phyloP scores from a whole-genome alignment of 805 yeast genomes.

The Saturnispora zaruensis region DNA sequence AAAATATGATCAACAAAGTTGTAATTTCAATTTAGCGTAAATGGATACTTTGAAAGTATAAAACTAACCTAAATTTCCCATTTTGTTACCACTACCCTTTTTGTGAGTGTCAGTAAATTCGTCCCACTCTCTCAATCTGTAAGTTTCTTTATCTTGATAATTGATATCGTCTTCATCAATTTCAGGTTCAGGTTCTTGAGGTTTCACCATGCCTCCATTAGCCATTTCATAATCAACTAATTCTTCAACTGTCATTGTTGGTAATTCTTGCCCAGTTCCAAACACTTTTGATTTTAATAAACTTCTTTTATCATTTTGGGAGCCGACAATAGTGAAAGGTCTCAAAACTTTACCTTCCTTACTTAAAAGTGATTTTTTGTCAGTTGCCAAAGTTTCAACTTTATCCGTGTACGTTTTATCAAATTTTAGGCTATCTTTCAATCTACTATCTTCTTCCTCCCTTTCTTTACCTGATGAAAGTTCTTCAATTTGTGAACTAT shows the following conservation, averaged over 20 bases:
- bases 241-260: slow-evolving; percentile 93
- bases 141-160: slow-evolving; percentile 54
- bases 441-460: slow-evolving; percentile 8
- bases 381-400: slow-evolving; percentile 34
- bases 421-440: slow-evolving; percentile 13
- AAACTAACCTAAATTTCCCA: slow-evolving; percentile 45
- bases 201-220: slow-evolving; percentile 66
- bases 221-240: slow-evolving; percentile 77
- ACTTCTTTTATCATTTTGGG: slow-evolving; percentile 33
- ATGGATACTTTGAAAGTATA: too few relatives aligned
- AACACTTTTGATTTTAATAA: slow-evolving; percentile 54
- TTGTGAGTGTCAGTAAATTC: slow-evolving; percentile 82
- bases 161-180: slow-evolving; percentile 57
- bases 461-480: slow-evolving; percentile 6
- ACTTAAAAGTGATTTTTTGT: slow-evolving; percentile 40
- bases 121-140: slow-evolving; percentile 83
- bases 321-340: slow-evolving; percentile 71
- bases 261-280: slow-evolving; percentile 88
- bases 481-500: slow-evolving; percentile 10
- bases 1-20: not conserved
- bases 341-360: slow-evolving; percentile 70
- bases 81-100: slow-evolving; percentile 85
- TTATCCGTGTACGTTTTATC: slow-evolving; percentile 54
- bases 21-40: too few relatives aligned
- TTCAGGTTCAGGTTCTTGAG: slow-evolving; percentile 35